Evolutionary conservation across 2,329 filamentous ascomycete species (phyloP).

Genomic region (Fusarium abutilonis): DNA sequence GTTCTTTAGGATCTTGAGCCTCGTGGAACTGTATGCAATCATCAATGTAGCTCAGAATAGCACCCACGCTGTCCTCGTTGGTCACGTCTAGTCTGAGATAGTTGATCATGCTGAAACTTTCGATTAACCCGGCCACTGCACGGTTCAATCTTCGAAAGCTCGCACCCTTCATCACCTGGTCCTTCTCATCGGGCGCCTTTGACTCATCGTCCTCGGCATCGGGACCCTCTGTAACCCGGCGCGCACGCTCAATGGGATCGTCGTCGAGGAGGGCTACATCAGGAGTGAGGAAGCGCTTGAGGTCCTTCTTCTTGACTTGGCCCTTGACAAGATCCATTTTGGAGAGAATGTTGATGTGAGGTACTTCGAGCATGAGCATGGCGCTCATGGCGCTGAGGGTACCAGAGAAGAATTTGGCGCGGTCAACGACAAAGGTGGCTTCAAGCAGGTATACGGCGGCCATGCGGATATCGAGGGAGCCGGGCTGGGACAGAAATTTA

Average conservation of each 20-base stretch:
- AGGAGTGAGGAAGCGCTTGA: conserved; percentile 90
- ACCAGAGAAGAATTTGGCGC: conserved; percentile 96
- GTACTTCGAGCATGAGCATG: conserved; percentile 98
- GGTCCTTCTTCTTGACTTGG: conserved; percentile 84
- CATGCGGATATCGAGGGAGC: conserved; percentile 86
- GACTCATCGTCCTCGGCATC: conserved; percentile 62
- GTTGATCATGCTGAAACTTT: conserved; percentile 98
- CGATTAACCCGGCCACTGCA: conserved; percentile 90
- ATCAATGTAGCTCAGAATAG: conserved; percentile 89
- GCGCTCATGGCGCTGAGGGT: conserved; percentile 97
- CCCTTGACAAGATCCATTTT: conserved; percentile 98
- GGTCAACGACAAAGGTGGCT: conserved; percentile 93
- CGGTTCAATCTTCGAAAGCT: conserved; percentile 86
- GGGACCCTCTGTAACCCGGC: conserved; percentile 52
- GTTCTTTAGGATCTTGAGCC: conserved; percentile 89
- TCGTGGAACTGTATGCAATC: conserved; percentile 94
- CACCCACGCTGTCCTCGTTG: conserved; percentile 89
- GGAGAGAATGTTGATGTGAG: conserved; percentile 93
- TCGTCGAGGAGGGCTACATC: conserved; percentile 85
- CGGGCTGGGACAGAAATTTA: conserved; percentile 80
- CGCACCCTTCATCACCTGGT: conserved; percentile 79
- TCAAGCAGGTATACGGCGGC: conserved; percentile 96
- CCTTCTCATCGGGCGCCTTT: conserved; percentile 70
- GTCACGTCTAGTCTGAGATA: conserved; percentile 91
- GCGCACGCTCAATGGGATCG: conserved; percentile 67